Base-by-base conservation (phyloP, 257 asterid species). In the Solanum bulbocastanum region DNA sequence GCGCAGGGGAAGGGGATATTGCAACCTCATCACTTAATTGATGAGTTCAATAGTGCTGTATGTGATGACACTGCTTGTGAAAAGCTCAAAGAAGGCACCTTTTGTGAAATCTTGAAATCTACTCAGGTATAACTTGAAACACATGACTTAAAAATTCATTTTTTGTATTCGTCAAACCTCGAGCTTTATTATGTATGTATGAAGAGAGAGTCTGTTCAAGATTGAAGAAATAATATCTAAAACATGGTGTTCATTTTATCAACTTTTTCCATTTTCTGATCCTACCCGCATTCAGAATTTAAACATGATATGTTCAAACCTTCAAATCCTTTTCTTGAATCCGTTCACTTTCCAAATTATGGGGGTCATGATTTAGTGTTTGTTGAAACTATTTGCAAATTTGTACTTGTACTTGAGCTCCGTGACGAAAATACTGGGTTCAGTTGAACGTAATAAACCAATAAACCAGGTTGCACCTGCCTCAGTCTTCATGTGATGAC, bases 1-100 rank as follows among this genome's bases (percentile, higher is more conserved):
- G 98, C 94, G 20, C 99, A 96, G 94, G 99, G 99, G 92, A 97
- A 97, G 92, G 90, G 99, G 86, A 92, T 97, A 83, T 87, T 97
- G 91, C 99, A 97, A 89, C 95, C 99, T 32, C 99, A 96, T 90
- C 91, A 89, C 88, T 91, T 97, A 91, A 87, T 97, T 73, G 99
- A 97, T 89, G 99, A 97, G 88, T 91, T 97, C 44, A 98, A 97
- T 22, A 95, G 90, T 88, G 69, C 92, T 10, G 68, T 91, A 22
- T 92, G 94, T 33, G 94, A 89, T 81, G 96, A 94, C 65, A 56
- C 92, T 58, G 88, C 92, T 3, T 90, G 84, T 78, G 81, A 65
- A 39, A 92, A 90, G 86, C 96, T 97, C 74, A 88, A 93, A 4
- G 98, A 95, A 14, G 98, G 99, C 32, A 97, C 98, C 86, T 97